Evolutionary conservation across 1,139 yeast species (phyloP).

Genomic region (Suhomyces taliae): DNA sequence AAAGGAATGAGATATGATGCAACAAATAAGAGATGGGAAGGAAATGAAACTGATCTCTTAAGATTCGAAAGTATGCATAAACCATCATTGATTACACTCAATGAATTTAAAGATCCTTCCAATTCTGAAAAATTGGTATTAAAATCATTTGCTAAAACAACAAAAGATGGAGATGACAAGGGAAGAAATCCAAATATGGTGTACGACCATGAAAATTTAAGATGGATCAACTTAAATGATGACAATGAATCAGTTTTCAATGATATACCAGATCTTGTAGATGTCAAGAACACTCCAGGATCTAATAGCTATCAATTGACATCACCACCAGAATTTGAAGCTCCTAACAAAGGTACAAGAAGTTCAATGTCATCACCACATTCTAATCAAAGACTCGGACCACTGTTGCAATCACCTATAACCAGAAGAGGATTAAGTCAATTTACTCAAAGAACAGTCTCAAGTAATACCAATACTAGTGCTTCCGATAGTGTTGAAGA

Average conservation of each 20-base stretch:
- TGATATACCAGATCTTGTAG: constrained; percentile 45
- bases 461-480: constrained; percentile 22
- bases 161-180: constrained; percentile 12
- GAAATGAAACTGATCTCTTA: constrained; percentile 59
- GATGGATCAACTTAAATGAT: constrained; percentile 45
- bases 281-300: constrained; percentile 5
- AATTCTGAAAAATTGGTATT: constrained; percentile 7
- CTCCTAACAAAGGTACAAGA: constrained; percentile 1
- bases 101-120: constrained; percentile 25
- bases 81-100: constrained; percentile 38
- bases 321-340: constrained; percentile 9
- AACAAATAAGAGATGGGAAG: constrained; percentile 59
- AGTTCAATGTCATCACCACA: neutral
- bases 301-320: constrained; percentile 7
- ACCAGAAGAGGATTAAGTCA: constrained; percentile 19
- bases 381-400: neutral
- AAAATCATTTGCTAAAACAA: neutral
- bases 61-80: constrained; percentile 25
- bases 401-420: constrained; percentile 12
- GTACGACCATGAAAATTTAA: constrained; percentile 57
- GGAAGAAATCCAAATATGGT: constrained; percentile 45
- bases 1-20: constrained; percentile 56
- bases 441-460: constrained; percentile 40
- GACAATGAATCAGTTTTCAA: constrained; percentile 53
- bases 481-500: constrained; percentile 8